phyloP scores from a whole-genome alignment of 345 rosid species.

The Corymbia maculata region DNA sequence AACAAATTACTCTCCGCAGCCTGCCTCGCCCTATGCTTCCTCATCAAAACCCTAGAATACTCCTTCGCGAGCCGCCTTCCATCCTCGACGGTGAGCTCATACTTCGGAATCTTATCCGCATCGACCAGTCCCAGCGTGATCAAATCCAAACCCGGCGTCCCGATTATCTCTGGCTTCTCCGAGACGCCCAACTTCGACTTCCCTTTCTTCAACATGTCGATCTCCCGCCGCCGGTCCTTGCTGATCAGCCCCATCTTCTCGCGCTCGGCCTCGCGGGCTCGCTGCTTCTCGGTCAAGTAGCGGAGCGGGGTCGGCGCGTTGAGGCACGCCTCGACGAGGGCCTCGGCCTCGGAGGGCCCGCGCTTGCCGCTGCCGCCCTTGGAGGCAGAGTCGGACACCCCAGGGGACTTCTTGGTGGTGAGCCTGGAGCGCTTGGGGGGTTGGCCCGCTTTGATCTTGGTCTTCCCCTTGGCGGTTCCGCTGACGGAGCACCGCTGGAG shows the following conservation, averaged over 20 bases:
- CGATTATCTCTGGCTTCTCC: slow-evolving; percentile 54
- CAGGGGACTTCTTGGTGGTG: slow-evolving; percentile 41
- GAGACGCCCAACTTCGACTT: slow-evolving; percentile 36
- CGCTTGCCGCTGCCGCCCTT: slow-evolving; percentile 25
- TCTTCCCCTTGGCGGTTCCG: slow-evolving; percentile 64
- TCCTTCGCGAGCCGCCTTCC: slow-evolving; percentile 77
- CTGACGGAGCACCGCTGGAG: slow-evolving; percentile 44
- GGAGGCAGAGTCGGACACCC: slow-evolving; percentile 3
- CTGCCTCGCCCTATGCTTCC: slow-evolving; percentile 60
- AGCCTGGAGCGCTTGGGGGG: slow-evolving; percentile 40
- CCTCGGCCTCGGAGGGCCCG: slow-evolving; percentile 16
- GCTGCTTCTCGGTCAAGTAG: slow-evolving; percentile 46
- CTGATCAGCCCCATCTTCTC: slow-evolving; percentile 71
- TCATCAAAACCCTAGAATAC: slow-evolving; percentile 81
- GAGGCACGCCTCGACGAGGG: slow-evolving; percentile 55
- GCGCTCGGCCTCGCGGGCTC: slow-evolving; percentile 60
- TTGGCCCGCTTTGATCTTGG: slow-evolving; percentile 33
- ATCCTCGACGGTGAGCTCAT: slow-evolving; percentile 79
- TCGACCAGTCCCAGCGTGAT: slow-evolving; percentile 70
- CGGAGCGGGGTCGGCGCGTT: slow-evolving; percentile 77
- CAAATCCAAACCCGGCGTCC: slow-evolving; percentile 67
- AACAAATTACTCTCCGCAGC: slow-evolving; percentile 50
- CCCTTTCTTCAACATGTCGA: slow-evolving; percentile 59
- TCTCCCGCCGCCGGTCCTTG: slow-evolving; percentile 52
- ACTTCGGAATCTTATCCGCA: slow-evolving; percentile 65